A percentile compares a stretch with the other conserved stretches of the same genome.
Conservation (phyloP, 2,329 filamentous ascomycete species). For the Hymenoscyphus scutula region DNA sequence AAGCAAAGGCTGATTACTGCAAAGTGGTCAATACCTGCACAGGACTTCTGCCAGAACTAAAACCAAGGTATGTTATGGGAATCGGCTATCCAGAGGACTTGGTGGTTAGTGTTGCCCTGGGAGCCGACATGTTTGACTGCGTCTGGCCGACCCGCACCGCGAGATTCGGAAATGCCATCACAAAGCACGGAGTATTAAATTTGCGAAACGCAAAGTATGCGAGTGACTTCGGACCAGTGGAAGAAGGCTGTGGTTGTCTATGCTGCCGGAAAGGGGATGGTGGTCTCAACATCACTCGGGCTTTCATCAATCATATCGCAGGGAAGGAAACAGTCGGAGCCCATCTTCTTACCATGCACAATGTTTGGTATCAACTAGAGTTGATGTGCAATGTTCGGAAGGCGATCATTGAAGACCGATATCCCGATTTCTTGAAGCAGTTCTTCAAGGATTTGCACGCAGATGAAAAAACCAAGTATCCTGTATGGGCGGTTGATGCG, state of each 20-base stretch:
- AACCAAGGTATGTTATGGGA: constrained; percentile 99
- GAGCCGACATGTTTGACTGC: constrained; percentile 99
- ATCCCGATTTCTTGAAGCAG: constrained; percentile 70
- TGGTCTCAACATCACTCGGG: constrained; percentile 77
- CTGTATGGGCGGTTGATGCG: constrained; percentile 80
- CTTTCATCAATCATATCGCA: constrained; percentile 87
- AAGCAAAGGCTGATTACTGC: constrained; percentile 92
- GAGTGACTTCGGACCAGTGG: constrained; percentile 78
- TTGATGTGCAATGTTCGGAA: constrained; percentile 75
- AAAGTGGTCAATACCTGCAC: constrained; percentile 87
- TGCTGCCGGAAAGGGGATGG: constrained; percentile 70
- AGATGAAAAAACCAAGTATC: constrained; percentile 62
- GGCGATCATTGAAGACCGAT: constrained; percentile 78
- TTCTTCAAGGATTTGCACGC: constrained; percentile 78
- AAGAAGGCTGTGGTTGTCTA: constrained; percentile 76
- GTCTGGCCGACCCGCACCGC: constrained; percentile 97
- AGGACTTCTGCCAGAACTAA: constrained; percentile 76
- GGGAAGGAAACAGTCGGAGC: constrained; percentile 95
- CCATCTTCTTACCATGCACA: constrained; percentile 83
- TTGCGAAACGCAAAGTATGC: constrained; percentile 74
- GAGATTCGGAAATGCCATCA: constrained; percentile 93
- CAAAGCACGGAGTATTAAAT: constrained; percentile 76
- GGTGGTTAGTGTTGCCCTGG: constrained; percentile 87
- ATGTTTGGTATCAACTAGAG: constrained; percentile 86
- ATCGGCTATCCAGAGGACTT: constrained; percentile 97